Evolutionary conservation across 1,139 yeast genomes (phyloP), one percentile per base, ranked within the genome.

Genomic region (Suhomyces yuchorum): DNA sequence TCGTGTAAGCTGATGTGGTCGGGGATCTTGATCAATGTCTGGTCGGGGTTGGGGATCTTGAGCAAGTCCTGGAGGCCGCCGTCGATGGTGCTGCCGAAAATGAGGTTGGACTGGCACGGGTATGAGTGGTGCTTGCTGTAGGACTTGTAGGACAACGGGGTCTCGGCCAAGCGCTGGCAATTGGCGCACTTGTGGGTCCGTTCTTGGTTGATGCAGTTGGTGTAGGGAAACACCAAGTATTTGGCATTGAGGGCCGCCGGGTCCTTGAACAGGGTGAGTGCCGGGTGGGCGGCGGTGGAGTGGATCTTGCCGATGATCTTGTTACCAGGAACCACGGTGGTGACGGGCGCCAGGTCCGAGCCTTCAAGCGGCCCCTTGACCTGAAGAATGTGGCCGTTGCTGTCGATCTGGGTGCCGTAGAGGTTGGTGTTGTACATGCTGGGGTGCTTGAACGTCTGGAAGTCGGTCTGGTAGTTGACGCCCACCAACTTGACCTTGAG

Each of bases 41-140:
- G 55, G 26, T 52, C 51, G 0, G 75, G 69, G 32, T 60, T 53
- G 11, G 57, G 53, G 7, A 73, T 61, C 40, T 63, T 63, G 15
- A 74, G 51, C 49, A 56, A 68, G 43, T 71, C 77, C 51, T 73
- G 78, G 20, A 74, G 55, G 1, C 78, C 78, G 3, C 79, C 79
- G 46, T 73, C 71, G 7, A 73, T 46, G 41, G 68, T 68, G 8
- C 52, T 50, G 1, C 79, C 79, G 53, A 70, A 68, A n/a, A 62
- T 64, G 51, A 65, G 59, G 35, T 56, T 52, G 19, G 55, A 53
- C 7, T 56, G 40, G 50, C 78, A 73, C 1, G 60, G 58, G 41
- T 49, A 50, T 3, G 49, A 48, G 24, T 45, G 37, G 37, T 59
- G 58, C 9, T 47, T 24, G 8, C 47, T 49, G 43, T 57, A 57